Evolutionary conservation across 176 grass and related monocot species (phyloP).

Genomic region (Eleusine coracana): DNA sequence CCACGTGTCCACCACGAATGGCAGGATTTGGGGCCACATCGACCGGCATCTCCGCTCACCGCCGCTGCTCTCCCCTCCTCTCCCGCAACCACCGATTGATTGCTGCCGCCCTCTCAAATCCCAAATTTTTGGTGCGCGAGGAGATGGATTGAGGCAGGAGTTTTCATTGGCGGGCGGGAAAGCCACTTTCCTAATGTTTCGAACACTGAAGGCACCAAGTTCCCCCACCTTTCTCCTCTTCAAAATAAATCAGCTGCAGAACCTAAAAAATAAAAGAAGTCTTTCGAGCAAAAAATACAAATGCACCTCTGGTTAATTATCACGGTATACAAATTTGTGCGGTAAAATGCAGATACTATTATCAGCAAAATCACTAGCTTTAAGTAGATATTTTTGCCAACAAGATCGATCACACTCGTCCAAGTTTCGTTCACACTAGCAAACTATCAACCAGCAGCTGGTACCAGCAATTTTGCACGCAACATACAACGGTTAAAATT

Average conservation of each 20-base stretch:
- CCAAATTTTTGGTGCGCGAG: neutral
- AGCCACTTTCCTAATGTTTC: neutral
- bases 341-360: no score
- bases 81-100: neutral
- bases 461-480: no score
- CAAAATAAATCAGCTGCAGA: neutral
- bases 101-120: neutral
- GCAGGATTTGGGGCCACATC: slow-evolving; percentile 72
- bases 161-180: neutral
- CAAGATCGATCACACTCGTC: no score
- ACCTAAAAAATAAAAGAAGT: no score
- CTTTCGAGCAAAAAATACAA: no score
- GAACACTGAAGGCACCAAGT: neutral
- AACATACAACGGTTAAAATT: no score
- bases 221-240: neutral
- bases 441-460: no score
- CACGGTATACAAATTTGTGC: no score
- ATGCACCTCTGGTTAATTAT: no score
- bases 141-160: neutral
- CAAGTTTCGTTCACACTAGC: no score
- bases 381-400: no score
- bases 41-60: slow-evolving; percentile 50
- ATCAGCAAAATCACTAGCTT: no score
- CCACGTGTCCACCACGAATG: slow-evolving; percentile 92
- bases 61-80: neutral